Percentiles rank a stretch among this genome's conserved stretches.
Conservation (phyloP, 306 rosid species). For the Ormosia semicastrata region DNA sequence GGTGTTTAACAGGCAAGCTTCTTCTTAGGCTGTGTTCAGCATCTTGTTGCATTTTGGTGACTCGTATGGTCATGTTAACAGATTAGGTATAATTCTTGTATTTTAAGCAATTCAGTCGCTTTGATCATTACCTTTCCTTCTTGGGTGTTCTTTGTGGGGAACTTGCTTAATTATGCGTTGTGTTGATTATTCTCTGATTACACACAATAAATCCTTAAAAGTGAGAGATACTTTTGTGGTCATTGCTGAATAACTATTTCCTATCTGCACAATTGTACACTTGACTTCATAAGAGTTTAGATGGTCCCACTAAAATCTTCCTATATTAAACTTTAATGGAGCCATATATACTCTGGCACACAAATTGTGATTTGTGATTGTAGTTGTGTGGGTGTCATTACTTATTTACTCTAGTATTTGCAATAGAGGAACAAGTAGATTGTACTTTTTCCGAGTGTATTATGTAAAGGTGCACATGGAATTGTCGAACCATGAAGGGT, state of each 20-base stretch:
- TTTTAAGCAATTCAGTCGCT: constrained; percentile 4
- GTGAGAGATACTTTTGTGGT: not conserved
- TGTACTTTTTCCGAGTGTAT: too few species aligned
- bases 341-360: too few species aligned
- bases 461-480: too few species aligned
- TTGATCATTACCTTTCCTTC: not conserved
- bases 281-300: not conserved
- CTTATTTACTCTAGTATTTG: too few species aligned
- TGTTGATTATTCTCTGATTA: not conserved
- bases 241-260: not conserved
- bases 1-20: constrained; percentile 19
- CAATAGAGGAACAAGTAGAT: too few species aligned
- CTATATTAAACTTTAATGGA: too few species aligned
- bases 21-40: not conserved
- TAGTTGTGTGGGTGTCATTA: too few species aligned
- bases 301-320: too few species aligned
- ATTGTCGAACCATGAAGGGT: too few species aligned
- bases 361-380: too few species aligned
- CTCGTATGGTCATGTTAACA: not conserved
- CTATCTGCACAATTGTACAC: not conserved
- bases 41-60: constrained; percentile 7
- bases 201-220: not conserved
- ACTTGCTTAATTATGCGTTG: not conserved
- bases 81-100: constrained; percentile 16
- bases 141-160: not conserved